phyloP scores from a whole-genome alignment of 352 stramenopile genomes.

The Phytophthora nicotianae region DNA sequence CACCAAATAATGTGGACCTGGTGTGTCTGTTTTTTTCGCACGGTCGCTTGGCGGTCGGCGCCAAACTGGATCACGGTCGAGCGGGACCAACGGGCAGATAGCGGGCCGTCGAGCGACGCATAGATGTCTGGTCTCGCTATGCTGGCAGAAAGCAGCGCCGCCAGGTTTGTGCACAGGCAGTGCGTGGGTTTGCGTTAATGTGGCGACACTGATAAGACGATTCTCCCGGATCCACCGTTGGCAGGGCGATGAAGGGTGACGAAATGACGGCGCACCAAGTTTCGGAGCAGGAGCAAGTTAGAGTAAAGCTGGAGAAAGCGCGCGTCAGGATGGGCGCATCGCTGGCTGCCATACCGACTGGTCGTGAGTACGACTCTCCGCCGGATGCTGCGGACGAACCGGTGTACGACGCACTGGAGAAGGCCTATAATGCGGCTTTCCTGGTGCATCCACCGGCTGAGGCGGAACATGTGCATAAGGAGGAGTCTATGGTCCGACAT shows the following conservation, averaged over 20 bases:
- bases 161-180: conserved; percentile 9
- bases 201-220: background rate
- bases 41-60: conserved; percentile 8
- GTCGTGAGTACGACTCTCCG: conserved; percentile 58
- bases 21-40: conserved; percentile 25
- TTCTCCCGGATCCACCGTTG: background rate
- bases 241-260: conserved; percentile 1
- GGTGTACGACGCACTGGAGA: conserved; percentile 62
- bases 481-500: background rate
- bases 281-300: conserved; percentile 41
- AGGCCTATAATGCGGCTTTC: conserved; percentile 63
- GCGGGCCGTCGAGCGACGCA: conserved; percentile 1
- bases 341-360: conserved; percentile 46
- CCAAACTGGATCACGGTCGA: conserved; percentile 27
- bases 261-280: conserved; percentile 13
- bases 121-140: conserved; percentile 17
- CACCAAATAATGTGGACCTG: conserved; percentile 4
- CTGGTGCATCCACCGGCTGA: conserved; percentile 25
- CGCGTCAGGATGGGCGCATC: conserved; percentile 36
- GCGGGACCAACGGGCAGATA: conserved; percentile 1
- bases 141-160: conserved; percentile 20
- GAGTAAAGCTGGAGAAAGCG: conserved; percentile 50
- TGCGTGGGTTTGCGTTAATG: background rate
- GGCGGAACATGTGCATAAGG: background rate
- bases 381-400: conserved; percentile 41